Conservation (phyloP, 495 filamentous ascomycete species). For the Saxispiralis lemnorum region DNA sequence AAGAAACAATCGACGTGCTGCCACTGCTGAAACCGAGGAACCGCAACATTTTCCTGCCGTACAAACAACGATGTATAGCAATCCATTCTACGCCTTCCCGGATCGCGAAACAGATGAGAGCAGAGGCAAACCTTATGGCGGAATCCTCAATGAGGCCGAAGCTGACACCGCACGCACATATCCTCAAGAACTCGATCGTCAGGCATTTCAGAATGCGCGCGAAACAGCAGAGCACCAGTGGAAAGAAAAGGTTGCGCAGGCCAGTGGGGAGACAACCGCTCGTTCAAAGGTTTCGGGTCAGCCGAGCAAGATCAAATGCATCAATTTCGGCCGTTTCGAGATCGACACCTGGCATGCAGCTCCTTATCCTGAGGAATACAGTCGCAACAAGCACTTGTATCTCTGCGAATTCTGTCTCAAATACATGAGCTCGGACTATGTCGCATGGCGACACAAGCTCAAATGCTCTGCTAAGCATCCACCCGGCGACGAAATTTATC, state of each 20-base stretch:
- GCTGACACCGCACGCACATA: constrained; percentile 81
- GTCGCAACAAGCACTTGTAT: constrained; percentile 80
- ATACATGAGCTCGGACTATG: constrained; percentile 97
- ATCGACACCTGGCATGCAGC: constrained; percentile 99
- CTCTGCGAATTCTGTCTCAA: constrained; percentile 98
- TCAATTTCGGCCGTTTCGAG: constrained; percentile 91
- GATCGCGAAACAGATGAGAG: constrained; percentile 76
- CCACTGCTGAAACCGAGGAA: constrained; percentile 17
- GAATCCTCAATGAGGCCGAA: constrained; percentile 73
- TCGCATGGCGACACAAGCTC: constrained; percentile 84
- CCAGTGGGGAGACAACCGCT: constrained; percentile 28
- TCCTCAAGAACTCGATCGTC: constrained; percentile 59
- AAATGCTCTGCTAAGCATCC: constrained; percentile 95
- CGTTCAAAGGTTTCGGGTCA: constrained; percentile 60
- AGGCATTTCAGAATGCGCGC: constrained; percentile 71
- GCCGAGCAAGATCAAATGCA: constrained; percentile 92
- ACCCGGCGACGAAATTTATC: constrained; percentile 93
- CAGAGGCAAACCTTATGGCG: constrained; percentile 89
- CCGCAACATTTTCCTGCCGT: constrained; percentile 36
- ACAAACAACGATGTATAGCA: constrained; percentile 34
- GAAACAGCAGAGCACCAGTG: constrained; percentile 82
- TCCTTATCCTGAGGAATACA: constrained; percentile 96
- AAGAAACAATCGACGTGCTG: constrained; percentile 15
- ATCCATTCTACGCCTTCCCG: constrained; percentile 65
- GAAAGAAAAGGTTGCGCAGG: constrained; percentile 41